Evolutionary conservation across 1,284 basidiomycete genomes (phyloP).

Genomic region (Leccinum pachyderme): DNA sequence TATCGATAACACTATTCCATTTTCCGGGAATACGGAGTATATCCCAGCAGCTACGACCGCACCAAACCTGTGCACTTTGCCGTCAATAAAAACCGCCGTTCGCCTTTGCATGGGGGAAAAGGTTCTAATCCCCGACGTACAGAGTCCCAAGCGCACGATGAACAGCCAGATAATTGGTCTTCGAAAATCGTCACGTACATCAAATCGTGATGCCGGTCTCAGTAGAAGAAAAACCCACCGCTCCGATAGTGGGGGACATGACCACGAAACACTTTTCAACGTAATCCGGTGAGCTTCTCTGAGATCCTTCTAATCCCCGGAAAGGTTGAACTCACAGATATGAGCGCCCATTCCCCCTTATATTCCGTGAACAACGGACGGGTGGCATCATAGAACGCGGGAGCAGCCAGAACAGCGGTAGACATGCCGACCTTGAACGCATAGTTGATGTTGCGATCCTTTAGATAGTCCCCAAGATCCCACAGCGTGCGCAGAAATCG

Average conservation of each 20-base stretch:
- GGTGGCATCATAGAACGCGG: conserved; percentile 81
- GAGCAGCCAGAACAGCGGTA: conserved; percentile 76
- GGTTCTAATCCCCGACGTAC: conserved; percentile 46
- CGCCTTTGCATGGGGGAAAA: neutral
- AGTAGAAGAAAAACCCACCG: conserved; percentile 45
- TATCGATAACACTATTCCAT: conserved; percentile 71
- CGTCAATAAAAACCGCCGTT: conserved; percentile 5
- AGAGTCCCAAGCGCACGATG: conserved; percentile 82
- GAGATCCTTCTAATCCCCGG: conserved; percentile 9
- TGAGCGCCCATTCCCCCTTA: conserved; percentile 92
- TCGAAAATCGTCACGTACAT: conserved; percentile 16
- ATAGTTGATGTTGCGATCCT: conserved; percentile 80
- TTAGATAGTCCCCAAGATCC: conserved; percentile 69
- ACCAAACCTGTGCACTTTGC: conserved; percentile 55
- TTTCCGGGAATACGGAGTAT: conserved; percentile 75
- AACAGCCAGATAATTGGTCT: conserved; percentile 81
- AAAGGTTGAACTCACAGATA: conserved; percentile 58
- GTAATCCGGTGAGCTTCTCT: conserved; percentile 7
- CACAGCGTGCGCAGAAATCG: conserved; percentile 71
- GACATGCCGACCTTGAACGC: conserved; percentile 87
- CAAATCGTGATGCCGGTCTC: conserved; percentile 1
- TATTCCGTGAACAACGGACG: conserved; percentile 78
- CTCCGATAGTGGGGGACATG: conserved; percentile 85
- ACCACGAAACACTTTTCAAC: conserved; percentile 75
- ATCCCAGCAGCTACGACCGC: conserved; percentile 73